Conservation (phyloP, 129 eudicot species). For the Flaveria sonorensis region DNA sequence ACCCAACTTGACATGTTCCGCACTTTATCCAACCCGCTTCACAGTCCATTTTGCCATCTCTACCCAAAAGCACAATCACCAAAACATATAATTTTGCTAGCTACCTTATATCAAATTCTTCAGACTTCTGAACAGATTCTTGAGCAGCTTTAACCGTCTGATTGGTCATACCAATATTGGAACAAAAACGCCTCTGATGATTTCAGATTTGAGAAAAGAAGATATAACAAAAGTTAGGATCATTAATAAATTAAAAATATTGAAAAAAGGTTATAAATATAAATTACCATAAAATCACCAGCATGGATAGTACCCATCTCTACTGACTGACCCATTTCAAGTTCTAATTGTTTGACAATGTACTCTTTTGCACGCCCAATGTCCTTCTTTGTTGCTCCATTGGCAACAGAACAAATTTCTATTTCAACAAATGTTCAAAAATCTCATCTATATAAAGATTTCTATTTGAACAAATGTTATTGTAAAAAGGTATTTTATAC, state of each 20-base stretch:
- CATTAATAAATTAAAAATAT: background rate
- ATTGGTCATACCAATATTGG: constrained; percentile 87
- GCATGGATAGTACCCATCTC: constrained; percentile 96
- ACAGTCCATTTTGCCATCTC: background rate
- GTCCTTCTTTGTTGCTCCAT: constrained; percentile 96
- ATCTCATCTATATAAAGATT: constrained; percentile 48
- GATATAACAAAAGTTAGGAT: background rate
- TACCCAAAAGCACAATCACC: background rate
- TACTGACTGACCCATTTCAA: constrained; percentile 82
- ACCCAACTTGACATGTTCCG: background rate
- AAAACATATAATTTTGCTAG: background rate
- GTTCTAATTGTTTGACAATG: constrained; percentile 80
- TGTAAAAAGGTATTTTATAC: constrained; percentile 43
- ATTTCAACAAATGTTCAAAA: constrained; percentile 58
- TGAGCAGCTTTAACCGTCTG: constrained; percentile 93
- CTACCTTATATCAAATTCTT: constrained; percentile 88
- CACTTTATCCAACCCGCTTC: background rate
- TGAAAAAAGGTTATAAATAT: background rate
- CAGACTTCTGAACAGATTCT: constrained; percentile 76
- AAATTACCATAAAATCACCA: constrained; percentile 84
- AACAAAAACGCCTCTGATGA: constrained; percentile 86
- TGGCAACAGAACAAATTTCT: constrained; percentile 94
- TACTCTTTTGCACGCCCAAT: constrained; percentile 91
- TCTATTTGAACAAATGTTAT: constrained; percentile 34
- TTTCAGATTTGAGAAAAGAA: constrained; percentile 16